Conservation (phyloP, 148 eudicot species). For the Diospyros lotus region DNA sequence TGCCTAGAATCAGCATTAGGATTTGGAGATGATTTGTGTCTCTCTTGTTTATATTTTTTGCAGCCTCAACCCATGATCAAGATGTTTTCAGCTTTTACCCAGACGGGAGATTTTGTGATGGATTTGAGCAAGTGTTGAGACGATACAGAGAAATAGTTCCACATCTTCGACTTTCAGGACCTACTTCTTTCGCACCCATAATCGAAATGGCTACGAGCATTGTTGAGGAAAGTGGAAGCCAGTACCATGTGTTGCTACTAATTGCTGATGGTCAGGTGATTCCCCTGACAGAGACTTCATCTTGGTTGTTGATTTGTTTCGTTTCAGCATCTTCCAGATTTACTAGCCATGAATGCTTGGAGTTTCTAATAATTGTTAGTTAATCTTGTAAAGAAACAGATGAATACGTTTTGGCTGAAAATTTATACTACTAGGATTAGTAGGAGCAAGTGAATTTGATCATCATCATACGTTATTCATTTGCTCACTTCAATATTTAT, state of each 20-base stretch:
- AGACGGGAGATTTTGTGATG: constrained; percentile 49
- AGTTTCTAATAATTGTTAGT: too few relatives aligned
- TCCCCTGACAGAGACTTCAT: neutral
- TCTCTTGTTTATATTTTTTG: neutral
- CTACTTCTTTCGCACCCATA: constrained; percentile 83
- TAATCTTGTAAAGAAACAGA: too few relatives aligned
- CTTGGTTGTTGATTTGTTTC: neutral
- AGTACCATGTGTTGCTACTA: constrained; percentile 76
- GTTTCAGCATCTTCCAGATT: neutral
- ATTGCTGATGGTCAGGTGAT: constrained; percentile 89
- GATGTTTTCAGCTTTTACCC: constrained; percentile 69
- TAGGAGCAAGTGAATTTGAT: too few relatives aligned
- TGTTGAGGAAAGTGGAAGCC: constrained; percentile 81
- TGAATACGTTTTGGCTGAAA: too few relatives aligned
- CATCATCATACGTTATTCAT: too few relatives aligned
- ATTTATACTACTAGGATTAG: too few relatives aligned
- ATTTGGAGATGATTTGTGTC: neutral
- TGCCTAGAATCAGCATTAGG: neutral
- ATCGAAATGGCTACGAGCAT: constrained; percentile 79
- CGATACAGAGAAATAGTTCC: constrained; percentile 71
- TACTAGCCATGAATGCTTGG: neutral
- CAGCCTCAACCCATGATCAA: constrained; percentile 79
- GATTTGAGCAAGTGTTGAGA: constrained; percentile 70
- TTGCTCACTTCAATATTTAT: neutral
- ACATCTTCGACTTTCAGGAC: constrained; percentile 65